Evolutionary conservation across 768 basidiomycete species (phyloP), one percentile per base, ranked within the genome.

Genomic region (Tylopilus sp.): DNA sequence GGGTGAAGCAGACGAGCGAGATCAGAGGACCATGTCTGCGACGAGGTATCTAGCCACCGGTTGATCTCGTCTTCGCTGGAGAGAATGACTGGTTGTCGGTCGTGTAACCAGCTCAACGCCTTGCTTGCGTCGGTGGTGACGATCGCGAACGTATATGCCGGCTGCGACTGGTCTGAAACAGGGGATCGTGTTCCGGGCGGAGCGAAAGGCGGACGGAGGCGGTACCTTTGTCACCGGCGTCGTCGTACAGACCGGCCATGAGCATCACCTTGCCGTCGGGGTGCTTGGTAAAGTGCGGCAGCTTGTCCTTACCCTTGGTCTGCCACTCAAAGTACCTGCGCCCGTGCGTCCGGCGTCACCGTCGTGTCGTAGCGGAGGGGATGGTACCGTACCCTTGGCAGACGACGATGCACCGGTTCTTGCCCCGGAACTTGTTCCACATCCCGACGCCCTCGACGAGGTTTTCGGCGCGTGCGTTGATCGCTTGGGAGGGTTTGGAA

Each of bases 271-370:
- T 74, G 21, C 74, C 74, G 52, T 87, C 81, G 40, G 81, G 78
- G 38, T 79, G 82, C 62, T 85, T 89, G 33, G 82, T 85, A 61
- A 92, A 94, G 65, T 96, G 84, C 0, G 95, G 92, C 1, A 90
- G 63, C 59, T 88, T 89, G 37, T 82, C 76, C 63, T 85, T 88
- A 47, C 86, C 88, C 66, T 87, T 91, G 52, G 84, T 87, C 37
- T 91, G 77, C 96, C 96, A 98, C 70, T 99, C 96, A 66, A 92
- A 98, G 68, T 97, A 97, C 28, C 92, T 92, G 37, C 26, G 13
- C 21, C 21, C 17, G 13, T n/a, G n/a, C n/a, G 22, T 1, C 19
- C 1, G 22, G 56, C 6, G 4, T 14, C 8, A 28, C 47, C 37
- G 34, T 34, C 8, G 13, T 13, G 22, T 6, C 21, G 4, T 4